Conservation (phyloP, 2,329 filamentous ascomycete species). For the Aspergillus ochraceoroseus region DNA sequence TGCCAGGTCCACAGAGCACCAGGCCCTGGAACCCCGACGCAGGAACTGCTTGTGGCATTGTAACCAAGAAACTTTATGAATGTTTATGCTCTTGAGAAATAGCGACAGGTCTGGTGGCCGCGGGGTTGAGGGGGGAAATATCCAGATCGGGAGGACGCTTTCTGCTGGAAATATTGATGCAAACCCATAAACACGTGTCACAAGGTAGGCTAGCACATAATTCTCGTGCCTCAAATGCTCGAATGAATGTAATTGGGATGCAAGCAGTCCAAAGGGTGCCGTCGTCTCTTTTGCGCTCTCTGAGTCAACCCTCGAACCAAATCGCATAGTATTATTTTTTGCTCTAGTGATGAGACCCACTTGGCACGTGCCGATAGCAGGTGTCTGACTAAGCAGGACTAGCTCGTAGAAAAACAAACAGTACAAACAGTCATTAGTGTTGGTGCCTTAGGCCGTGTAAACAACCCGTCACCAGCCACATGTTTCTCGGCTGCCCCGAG, state of each 20-base stretch:
- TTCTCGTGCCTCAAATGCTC: too few species aligned
- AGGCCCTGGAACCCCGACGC: conserved; percentile 50
- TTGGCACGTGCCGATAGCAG: conserved; percentile 27
- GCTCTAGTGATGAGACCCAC: conserved; percentile 1
- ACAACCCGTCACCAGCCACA: conserved; percentile 37
- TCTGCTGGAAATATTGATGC: background rate
- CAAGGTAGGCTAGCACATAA: background rate
- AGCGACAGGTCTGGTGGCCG: conserved; percentile 15
- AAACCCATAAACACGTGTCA: background rate
- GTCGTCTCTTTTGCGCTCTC: conserved; percentile 1
- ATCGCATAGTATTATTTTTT: conserved; percentile 18
- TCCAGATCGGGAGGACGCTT: background rate
- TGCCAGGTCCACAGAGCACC: conserved; percentile 47
- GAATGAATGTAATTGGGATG: too few species aligned
- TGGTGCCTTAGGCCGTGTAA: conserved; percentile 22
- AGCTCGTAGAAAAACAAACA: conserved; percentile 29
- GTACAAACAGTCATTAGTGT: conserved; percentile 26
- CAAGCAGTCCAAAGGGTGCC: too few species aligned
- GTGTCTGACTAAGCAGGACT: conserved; percentile 14
- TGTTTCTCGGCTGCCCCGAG: conserved; percentile 38
- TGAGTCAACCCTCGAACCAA: conserved; percentile 10
- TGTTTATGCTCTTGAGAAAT: background rate
- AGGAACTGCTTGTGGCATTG: conserved; percentile 40
- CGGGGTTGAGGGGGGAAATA: conserved; percentile 9
- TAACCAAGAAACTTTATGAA: background rate